phyloP scores from a whole-genome alignment of 2,329 filamentous ascomycete genomes.

The Diaporthe vexans region DNA sequence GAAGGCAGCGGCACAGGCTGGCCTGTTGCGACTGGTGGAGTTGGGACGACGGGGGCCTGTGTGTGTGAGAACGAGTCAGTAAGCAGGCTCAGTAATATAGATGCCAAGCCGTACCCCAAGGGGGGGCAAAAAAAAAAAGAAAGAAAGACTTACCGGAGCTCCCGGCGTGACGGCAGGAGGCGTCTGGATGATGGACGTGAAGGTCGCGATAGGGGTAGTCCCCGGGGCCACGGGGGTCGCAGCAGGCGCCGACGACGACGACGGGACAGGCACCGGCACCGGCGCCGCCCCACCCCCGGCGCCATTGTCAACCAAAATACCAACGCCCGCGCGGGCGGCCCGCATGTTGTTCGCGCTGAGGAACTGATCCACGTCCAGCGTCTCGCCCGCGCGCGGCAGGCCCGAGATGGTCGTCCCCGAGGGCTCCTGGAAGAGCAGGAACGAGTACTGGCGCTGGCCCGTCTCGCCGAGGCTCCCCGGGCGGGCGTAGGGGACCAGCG shows the following conservation, averaged over 20 bases:
- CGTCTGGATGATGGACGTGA: background rate
- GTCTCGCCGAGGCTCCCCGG: constrained; percentile 25
- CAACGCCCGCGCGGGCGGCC: background rate
- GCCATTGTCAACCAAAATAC: background rate
- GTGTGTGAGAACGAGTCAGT: background rate
- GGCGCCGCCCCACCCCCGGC: background rate
- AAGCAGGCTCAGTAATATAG: no score
- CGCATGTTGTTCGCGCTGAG: constrained; percentile 7
- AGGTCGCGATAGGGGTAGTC: background rate
- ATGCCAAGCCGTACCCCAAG: no score
- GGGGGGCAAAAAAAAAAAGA: no score
- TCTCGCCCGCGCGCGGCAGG: background rate
- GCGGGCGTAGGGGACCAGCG: constrained; percentile 13
- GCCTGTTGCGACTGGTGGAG: background rate
- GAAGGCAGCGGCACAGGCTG: background rate
- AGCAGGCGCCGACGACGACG: background rate
- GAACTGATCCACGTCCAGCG: background rate
- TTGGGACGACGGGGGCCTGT: background rate
- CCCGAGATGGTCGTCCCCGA: background rate
- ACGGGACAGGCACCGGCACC: no score
- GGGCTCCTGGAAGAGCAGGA: constrained; percentile 23
- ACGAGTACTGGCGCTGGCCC: constrained; percentile 23
- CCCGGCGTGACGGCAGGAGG: background rate
- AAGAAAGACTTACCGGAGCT: background rate
- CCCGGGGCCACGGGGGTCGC: background rate